A percentile compares a stretch with the other conserved stretches of the same genome.
These are phyloP conservation scores for Colletotrichum siamense DNA, from an alignment of 2,329 filamentous ascomycete species.

Conservation along the genomic window DNA sequence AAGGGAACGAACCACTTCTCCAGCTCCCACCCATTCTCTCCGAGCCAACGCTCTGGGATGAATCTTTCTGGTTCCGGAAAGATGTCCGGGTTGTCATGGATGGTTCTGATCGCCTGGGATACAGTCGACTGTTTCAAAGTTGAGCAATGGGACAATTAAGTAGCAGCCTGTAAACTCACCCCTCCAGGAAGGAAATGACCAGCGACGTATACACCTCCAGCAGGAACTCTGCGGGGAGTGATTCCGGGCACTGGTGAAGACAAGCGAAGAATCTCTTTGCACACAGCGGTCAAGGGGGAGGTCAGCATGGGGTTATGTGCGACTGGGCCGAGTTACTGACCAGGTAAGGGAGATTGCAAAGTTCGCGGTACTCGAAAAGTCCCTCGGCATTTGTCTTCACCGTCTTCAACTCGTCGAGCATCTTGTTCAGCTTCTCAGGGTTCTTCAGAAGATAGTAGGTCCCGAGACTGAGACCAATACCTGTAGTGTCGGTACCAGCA, in stretches of 20 bases:
- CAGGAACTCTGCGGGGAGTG: neutral
- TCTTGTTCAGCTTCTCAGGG: neutral
- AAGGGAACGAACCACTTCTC: slow-evolving; percentile 1
- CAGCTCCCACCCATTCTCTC: neutral
- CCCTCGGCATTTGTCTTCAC: neutral
- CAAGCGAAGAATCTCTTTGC: neutral
- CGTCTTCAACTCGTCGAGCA: neutral
- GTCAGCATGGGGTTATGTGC: neutral
- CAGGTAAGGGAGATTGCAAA: neutral
- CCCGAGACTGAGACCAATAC: neutral
- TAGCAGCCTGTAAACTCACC: neutral
- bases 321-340: neutral
- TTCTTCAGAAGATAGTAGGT: neutral
- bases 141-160: neutral
- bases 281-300: neutral
- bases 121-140: neutral
- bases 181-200: neutral
- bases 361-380: neutral
- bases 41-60: neutral
- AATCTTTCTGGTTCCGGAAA: neutral
- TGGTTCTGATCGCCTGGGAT: neutral
- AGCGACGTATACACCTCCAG: neutral
- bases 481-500: neutral
- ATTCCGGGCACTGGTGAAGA: neutral
- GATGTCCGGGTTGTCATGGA: neutral